Evolutionary conservation across 2,329 filamentous ascomycete species (phyloP).

Genomic region (Coniochaeta prunicola): DNA sequence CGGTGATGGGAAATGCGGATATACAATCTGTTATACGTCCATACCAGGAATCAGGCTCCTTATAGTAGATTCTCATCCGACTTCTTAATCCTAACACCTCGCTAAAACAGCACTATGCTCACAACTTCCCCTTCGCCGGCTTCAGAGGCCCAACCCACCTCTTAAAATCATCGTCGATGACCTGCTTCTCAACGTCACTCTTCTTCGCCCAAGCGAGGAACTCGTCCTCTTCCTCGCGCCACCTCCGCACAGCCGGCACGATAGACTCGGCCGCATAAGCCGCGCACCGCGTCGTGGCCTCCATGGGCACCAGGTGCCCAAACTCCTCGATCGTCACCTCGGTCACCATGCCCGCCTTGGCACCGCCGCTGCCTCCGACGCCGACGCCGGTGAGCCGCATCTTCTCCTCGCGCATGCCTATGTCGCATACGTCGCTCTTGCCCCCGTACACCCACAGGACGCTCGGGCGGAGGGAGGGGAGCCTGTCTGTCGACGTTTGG

Average conservation of each 20-base stretch:
- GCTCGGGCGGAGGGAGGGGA: constrained; percentile 56
- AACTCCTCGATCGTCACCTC: constrained; percentile 55
- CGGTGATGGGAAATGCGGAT: not conserved
- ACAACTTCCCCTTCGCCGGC: constrained; percentile 1
- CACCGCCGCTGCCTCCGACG: constrained; percentile 60
- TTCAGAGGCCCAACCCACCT: constrained; percentile 36
- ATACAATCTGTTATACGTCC: not conserved
- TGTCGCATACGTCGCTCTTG: constrained; percentile 46
- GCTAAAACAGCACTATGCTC: not conserved
- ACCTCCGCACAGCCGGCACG: constrained; percentile 45
- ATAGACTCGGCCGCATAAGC: constrained; percentile 51
- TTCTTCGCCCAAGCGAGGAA: constrained; percentile 50
- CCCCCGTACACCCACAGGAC: constrained; percentile 65
- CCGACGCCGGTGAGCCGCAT: constrained; percentile 57
- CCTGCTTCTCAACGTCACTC: constrained; percentile 45
- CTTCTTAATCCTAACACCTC: not conserved
- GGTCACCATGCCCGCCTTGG: constrained; percentile 56
- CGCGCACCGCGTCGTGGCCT: constrained; percentile 62
- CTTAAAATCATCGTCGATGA: constrained; percentile 46
- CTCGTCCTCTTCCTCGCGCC: constrained; percentile 47
- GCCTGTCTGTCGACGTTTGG: constrained; percentile 42
- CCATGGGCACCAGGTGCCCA: constrained; percentile 82
- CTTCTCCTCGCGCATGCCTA: constrained; percentile 47
- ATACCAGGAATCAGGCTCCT: not conserved
- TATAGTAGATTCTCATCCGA: not conserved